phyloP scores from a whole-genome alignment of 768 basidiomycete species.

The Crassisporium funariophilum region DNA sequence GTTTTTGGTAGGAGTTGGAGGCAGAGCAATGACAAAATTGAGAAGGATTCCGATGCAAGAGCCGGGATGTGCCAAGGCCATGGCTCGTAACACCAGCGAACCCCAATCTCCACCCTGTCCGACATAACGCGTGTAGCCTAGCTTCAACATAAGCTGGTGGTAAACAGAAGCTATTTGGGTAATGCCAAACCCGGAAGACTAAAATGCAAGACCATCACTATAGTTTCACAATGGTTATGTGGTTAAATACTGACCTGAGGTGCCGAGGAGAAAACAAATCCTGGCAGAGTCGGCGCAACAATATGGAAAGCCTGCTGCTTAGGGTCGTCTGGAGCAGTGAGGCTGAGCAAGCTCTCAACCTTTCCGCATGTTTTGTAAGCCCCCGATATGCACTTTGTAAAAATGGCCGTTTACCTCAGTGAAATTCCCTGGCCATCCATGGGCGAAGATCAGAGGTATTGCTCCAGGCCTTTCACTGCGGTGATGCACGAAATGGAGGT shows the following conservation, averaged over 20 bases:
- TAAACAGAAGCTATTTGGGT: conserved; percentile 29
- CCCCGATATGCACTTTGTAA: too few species aligned
- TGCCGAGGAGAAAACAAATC: conserved; percentile 34
- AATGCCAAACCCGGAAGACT: conserved; percentile 29
- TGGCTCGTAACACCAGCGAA: conserved; percentile 28
- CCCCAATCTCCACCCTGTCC: conserved; percentile 39
- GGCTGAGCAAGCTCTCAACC: conserved; percentile 30
- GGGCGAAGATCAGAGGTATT: conserved; percentile 55
- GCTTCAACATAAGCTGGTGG: conserved; percentile 33
- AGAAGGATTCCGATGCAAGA: conserved; percentile 29
- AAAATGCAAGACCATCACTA: not conserved
- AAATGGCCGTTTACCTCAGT: too few species aligned
- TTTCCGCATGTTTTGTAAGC: too few species aligned
- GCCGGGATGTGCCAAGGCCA: conserved; percentile 28
- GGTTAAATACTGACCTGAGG: conserved; percentile 24
- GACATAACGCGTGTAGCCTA: conserved; percentile 32
- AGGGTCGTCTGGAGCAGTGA: conserved; percentile 30
- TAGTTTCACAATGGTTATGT: too few species aligned
- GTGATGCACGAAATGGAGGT: conserved; percentile 57
- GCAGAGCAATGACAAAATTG: conserved; percentile 27
- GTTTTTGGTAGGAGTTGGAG: conserved; percentile 24
- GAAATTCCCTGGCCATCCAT: conserved; percentile 52
- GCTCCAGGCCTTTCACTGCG: conserved; percentile 40
- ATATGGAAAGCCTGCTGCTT: conserved; percentile 34
- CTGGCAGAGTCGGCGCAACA: conserved; percentile 34